These are phyloP conservation scores for Laburnicola sp. DNA, from an alignment of 2,329 filamentous ascomycete genomes.

Conservation along the genomic window DNA sequence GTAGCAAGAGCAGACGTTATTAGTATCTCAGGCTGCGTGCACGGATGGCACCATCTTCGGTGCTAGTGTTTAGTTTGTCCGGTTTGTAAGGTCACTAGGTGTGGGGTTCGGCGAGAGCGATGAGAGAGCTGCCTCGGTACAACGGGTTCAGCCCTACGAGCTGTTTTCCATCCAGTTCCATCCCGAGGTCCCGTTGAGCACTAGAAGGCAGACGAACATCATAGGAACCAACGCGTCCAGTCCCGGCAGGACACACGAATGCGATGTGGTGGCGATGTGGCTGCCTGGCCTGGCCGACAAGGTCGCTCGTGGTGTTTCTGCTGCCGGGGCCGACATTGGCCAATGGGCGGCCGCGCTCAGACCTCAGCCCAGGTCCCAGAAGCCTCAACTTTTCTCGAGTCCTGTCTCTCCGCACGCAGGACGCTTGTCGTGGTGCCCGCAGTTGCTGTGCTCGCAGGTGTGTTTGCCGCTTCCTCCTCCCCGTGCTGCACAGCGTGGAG, in stretches of 20 bases:
- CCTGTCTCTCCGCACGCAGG: not conserved
- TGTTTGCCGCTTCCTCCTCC: not conserved
- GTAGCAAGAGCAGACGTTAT: not conserved
- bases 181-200: not conserved
- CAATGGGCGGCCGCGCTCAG: slow-evolving; percentile 4
- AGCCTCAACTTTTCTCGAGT: slow-evolving; percentile 1
- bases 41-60: slow-evolving; percentile 13
- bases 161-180: not conserved
- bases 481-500: not conserved
- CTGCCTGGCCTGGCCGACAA: slow-evolving; percentile 1
- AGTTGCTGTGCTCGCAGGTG: not conserved
- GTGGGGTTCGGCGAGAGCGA: slow-evolving; percentile 16
- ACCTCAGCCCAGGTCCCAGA: slow-evolving; percentile 1
- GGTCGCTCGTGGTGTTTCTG: not conserved
- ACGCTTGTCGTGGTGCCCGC: not conserved
- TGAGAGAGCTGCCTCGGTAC: slow-evolving; percentile 17
- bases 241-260: not conserved
- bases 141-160: not conserved
- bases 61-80: slow-evolving; percentile 4
- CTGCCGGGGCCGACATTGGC: not conserved
- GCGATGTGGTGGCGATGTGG: slow-evolving; percentile 3
- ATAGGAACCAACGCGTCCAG: too few relatives aligned
- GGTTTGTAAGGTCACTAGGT: slow-evolving; percentile 1
- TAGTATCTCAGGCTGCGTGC: slow-evolving; percentile 1
- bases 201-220: too few relatives aligned